Evolutionary conservation across 1,284 basidiomycete genomes (phyloP).

Genomic region (Porogramme epimiltina): DNA sequence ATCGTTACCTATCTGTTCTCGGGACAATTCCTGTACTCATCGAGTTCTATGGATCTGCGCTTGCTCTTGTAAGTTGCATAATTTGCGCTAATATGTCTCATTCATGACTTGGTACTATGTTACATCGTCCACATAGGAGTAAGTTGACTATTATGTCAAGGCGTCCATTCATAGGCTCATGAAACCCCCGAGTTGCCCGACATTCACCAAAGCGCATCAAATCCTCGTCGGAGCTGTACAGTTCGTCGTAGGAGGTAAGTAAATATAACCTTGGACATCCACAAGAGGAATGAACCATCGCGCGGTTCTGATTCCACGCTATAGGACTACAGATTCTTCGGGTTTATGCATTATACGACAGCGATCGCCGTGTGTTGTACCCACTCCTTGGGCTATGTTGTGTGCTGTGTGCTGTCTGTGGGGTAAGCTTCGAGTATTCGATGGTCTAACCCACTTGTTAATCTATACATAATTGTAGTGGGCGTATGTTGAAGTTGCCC

Average conservation of each 20-base stretch:
- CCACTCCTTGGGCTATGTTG: too few species aligned
- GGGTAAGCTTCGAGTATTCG: too few species aligned
- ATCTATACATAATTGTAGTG: too few species aligned
- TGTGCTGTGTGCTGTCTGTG: too few species aligned
- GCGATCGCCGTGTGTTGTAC: background rate
- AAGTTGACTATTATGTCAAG: background rate
- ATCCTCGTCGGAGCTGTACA: background rate
- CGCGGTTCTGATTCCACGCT: background rate
- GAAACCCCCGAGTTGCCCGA: background rate
- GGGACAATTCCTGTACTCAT: background rate
- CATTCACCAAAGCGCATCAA: background rate
- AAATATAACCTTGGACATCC: background rate
- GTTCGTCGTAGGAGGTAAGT: background rate
- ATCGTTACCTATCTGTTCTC: background rate
- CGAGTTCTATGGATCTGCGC: background rate
- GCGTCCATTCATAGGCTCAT: background rate
- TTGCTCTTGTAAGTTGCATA: background rate
- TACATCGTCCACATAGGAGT: too few species aligned
- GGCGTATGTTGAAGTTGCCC: too few species aligned
- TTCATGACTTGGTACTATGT: background rate
- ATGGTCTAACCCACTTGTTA: too few species aligned
- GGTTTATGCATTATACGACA: background rate
- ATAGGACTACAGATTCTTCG: background rate
- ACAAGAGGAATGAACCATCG: too few species aligned
- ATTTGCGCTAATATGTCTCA: background rate